Evolutionary conservation across 1,284 basidiomycete genomes (phyloP), one percentile per base, ranked within the genome.

Genomic region (Malassezia furfur): DNA sequence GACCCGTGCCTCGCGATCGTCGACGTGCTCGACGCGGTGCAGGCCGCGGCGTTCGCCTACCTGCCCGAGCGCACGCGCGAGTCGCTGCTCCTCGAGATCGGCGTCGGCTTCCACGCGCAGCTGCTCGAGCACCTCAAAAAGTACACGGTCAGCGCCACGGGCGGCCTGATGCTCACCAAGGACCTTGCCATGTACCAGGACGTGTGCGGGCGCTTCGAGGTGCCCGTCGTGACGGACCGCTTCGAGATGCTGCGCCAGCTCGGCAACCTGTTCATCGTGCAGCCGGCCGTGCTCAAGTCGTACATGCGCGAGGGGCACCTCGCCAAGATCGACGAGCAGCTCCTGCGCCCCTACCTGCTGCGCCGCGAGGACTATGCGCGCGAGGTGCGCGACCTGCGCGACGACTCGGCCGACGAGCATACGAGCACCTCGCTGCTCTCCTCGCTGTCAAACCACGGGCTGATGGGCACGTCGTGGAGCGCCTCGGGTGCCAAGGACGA

Each of bases 201-300:
- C 66, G 83, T 83, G 2, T 84, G 96, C 61, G 79, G 81, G 57
- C 83, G 82, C 12, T 96, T 93, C 76, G 80, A 81, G 31, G 85
- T 94, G 39, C 81, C 87, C 1, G 81, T 87, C 1, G 80, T 99
- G 3, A 84, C 85, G 60, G 93, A 96, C 75, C 88, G 94, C 17
- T 99, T 94, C 78, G 94, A 98, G 73, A 96, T 98, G 80, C 85
- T 98, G 62, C 86, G 93, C 43, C 91, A 98, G 76, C 84, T 99
- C 1, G 94, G 94, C 66, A 94, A 96, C 72, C 82, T 93, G 55
- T 99, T 96, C 45, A 72, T 74, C 36, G 70, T 74, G 0, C 72
- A 72, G 49, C 70, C 72, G 0, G 59, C 58, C 25, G 69, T 73
- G 38, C 61, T 74, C 28, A 70, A 69, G 48, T 66, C 63, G 12